Percentiles rank a stretch among this genome's conserved stretches.
Conservation (phyloP, 495 filamentous ascomycete species). For the Geopyxis carbonaria region DNA sequence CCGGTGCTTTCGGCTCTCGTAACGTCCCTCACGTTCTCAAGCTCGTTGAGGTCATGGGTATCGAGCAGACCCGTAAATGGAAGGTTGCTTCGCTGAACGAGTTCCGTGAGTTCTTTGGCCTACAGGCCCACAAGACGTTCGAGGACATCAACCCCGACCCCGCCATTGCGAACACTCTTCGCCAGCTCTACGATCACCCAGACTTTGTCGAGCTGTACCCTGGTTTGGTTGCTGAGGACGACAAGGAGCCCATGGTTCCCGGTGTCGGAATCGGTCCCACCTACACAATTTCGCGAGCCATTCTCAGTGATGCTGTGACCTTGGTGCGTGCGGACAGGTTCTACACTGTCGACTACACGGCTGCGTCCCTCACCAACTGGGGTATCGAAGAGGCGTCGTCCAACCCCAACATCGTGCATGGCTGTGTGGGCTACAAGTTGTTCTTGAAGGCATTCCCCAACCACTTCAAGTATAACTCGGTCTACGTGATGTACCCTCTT, state of each 20-base stretch:
- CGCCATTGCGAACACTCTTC: constrained; percentile 52
- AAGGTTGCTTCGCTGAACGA: constrained; percentile 73
- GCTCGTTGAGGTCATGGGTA: constrained; percentile 67
- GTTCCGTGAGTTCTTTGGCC: constrained; percentile 63
- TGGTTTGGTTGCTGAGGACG: constrained; percentile 64
- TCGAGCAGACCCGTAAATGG: constrained; percentile 70
- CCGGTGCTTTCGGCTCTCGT: constrained; percentile 49
- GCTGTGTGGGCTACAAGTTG: constrained; percentile 74
- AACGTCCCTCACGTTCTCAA: constrained; percentile 58
- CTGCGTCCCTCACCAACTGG: constrained; percentile 47
- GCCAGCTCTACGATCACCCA: constrained; percentile 59
- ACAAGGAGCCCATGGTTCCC: constrained; percentile 53
- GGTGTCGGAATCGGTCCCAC: constrained; percentile 68
- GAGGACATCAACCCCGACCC: constrained; percentile 72
- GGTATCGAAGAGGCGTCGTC: constrained; percentile 57
- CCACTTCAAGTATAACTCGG: constrained; percentile 59
- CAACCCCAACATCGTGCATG: constrained; percentile 56
- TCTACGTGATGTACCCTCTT: constrained; percentile 82
- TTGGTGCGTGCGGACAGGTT: constrained; percentile 78
- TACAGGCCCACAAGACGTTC: constrained; percentile 59
- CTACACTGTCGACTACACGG: constrained; percentile 49
- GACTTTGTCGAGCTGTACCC: constrained; percentile 73
- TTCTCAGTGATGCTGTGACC: constrained; percentile 71
- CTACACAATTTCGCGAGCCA: constrained; percentile 66
- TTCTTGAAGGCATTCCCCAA: constrained; percentile 63